Conservation (phyloP, 2,329 filamentous ascomycete genomes). For the Neurospora crassa region DNA sequence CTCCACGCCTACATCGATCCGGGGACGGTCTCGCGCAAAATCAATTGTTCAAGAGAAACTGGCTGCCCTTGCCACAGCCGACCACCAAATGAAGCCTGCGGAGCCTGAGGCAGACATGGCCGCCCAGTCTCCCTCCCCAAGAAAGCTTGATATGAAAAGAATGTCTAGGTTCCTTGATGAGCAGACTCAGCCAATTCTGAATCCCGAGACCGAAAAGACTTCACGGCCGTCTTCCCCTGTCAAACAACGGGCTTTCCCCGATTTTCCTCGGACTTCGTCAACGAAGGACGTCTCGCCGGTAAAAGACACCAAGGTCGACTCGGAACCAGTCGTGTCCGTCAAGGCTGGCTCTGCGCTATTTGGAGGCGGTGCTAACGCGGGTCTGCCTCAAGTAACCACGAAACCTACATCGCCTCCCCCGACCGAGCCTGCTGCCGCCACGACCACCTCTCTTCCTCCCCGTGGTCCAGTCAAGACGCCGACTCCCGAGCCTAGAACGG, state of each 20-base stretch:
- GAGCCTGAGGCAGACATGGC: slow-evolving; percentile 23
- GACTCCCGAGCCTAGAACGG: slow-evolving; percentile 1
- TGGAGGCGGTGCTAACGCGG: slow-evolving; percentile 17
- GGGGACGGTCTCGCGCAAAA: slow-evolving; percentile 10
- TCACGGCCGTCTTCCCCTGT: slow-evolving; percentile 20
- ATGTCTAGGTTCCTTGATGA: slow-evolving; percentile 50
- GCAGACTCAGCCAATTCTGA: slow-evolving; percentile 20
- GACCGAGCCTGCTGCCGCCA: not conserved
- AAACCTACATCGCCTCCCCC: slow-evolving; percentile 2
- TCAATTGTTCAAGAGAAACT: slow-evolving; percentile 18
- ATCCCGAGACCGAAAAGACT: slow-evolving; percentile 21
- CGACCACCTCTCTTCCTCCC: not conserved
- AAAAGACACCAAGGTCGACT: slow-evolving; percentile 16
- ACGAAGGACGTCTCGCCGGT: slow-evolving; percentile 17
- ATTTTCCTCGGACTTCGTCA: slow-evolving; percentile 16
- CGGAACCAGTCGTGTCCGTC: slow-evolving; percentile 28
- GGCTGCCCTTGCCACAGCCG: slow-evolving; percentile 7
- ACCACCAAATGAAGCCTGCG: slow-evolving; percentile 9
- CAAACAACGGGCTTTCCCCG: slow-evolving; percentile 21
- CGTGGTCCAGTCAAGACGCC: not conserved
- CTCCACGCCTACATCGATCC: slow-evolving; percentile 1
- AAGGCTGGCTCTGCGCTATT: slow-evolving; percentile 26
- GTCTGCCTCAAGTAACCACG: slow-evolving; percentile 7
- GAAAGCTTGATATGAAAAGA: slow-evolving; percentile 48
- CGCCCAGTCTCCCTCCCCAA: slow-evolving; percentile 42